Evolutionary conservation across 176 grass and related monocot genomes (phyloP).

Genomic region (Luzula sylvatica): DNA sequence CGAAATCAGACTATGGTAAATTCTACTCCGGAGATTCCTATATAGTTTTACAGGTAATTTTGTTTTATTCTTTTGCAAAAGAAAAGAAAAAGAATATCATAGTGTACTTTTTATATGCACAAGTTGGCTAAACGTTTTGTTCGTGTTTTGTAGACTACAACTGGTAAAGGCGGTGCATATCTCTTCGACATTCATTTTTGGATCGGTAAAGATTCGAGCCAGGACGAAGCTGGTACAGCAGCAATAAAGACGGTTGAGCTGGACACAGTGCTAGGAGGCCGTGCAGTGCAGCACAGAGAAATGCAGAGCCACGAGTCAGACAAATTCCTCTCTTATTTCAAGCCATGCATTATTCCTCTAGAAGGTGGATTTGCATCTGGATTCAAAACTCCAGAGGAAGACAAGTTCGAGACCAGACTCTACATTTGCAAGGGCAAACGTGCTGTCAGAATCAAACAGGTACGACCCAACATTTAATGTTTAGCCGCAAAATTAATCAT

Average conservation of each 20-base stretch:
- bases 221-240: constrained; percentile 97
- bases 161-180: constrained; percentile 54
- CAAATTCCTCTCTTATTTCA: constrained; percentile 95
- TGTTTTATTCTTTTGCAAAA: background rate
- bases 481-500: no score
- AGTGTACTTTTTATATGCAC: background rate
- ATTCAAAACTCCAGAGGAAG: constrained; percentile 75
- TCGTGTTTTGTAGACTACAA: constrained; percentile 42
- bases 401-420: constrained; percentile 66
- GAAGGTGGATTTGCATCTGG: constrained; percentile 95
- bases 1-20: constrained; percentile 79
- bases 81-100: background rate
- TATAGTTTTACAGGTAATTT: constrained; percentile 75
- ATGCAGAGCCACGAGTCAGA: constrained; percentile 86
- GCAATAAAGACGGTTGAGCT: constrained; percentile 95
- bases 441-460: constrained; percentile 92
- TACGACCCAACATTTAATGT: no score
- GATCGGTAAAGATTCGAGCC: constrained; percentile 89
- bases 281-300: constrained; percentile 95
- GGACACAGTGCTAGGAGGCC: constrained; percentile 81
- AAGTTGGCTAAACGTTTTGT: constrained; percentile 2
- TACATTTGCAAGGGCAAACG: constrained; percentile 94
- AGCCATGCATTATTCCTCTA: constrained; percentile 95
- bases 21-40: constrained; percentile 98
- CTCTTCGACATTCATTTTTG: constrained; percentile 75